Base-by-base conservation (phyloP, 2,329 filamentous ascomycete genomes). In the Penicillium sp. region DNA sequence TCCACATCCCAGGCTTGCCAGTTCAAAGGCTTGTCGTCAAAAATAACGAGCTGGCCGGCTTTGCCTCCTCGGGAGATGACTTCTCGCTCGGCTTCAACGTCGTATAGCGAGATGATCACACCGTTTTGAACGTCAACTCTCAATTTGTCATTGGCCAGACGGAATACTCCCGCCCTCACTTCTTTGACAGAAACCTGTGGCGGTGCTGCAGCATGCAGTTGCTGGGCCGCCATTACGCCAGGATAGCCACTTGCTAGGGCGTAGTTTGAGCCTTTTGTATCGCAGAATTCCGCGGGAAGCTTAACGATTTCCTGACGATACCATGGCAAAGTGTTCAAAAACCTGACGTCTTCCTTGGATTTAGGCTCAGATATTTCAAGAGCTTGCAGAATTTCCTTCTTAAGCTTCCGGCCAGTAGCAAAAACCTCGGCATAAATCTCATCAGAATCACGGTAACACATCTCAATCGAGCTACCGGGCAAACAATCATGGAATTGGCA, bases 1-100 rank as follows among this genome's bases (percentile, higher is more conserved):
- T 99, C 94, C 5, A 97, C 93, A 71, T 99, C 93, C 92, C 93
- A 96, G 2, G 91, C 92, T 74, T 97, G 90, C 92, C 91, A 97
- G 77, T 95, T 96, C 23, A 97, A 82, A 21, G 92, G 92, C 75
- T 97, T 97, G 75, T 99, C 94, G 68, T 99, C 94, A 66, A 95
- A 97, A 23, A 97, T 85, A 62, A 97, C 92, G 51, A 94, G 84
- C 69, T 97, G 91, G 63, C 96, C 96, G 23, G 88, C 92, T 70
- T 92, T 92, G 23, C 83, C 82, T 28, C 80, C 82, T 59, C 81
- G 78, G 3, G 90, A 81, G 49, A 99, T 83, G 20, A 96, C 75
- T 70, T 99, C 91, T 52, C 93, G 86, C 24, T 88, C 79, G 9
- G 83, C 85, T 46, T 79, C 73, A 42, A 86, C 79, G 71, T 97